phyloP scores from a whole-genome alignment of 148 eudicot genomes.

The Rhododendron kiyosumense region DNA sequence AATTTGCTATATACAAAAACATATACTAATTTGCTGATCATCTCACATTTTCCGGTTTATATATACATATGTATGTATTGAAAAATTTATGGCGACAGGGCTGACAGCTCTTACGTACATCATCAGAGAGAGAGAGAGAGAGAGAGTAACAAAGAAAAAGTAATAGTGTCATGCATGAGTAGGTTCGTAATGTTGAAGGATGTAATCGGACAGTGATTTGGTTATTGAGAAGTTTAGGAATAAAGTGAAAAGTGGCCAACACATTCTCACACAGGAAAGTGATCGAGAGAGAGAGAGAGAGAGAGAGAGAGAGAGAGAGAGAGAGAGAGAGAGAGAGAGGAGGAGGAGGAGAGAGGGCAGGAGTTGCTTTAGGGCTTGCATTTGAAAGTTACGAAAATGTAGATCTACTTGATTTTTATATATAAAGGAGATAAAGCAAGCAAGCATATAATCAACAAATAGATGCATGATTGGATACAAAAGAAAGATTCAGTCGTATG shows the following conservation, averaged over 20 bases:
- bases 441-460: background rate
- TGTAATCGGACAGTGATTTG: background rate
- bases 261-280: background rate
- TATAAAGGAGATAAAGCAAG: background rate
- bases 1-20: too few species aligned
- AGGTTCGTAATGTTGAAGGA: background rate
- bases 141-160: background rate
- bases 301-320: background rate
- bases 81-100: background rate
- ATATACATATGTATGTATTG: background rate
- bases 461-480: constrained; percentile 9
- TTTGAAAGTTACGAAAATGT: background rate
- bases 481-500: constrained; percentile 20
- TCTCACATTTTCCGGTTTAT: too few species aligned
- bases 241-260: constrained; percentile 22
- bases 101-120: background rate
- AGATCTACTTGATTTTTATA: background rate
- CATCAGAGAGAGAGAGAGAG: background rate
- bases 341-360: background rate
- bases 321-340: background rate
- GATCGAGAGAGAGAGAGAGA: background rate
- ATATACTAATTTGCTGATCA: too few species aligned
- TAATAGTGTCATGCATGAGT: background rate
- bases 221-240: background rate
- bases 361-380: constrained; percentile 1